A percentile compares a stretch with the other conserved stretches of the same genome.
Conservation (phyloP, 2,329 filamentous ascomycete species). For the Talaromyces sp. region DNA sequence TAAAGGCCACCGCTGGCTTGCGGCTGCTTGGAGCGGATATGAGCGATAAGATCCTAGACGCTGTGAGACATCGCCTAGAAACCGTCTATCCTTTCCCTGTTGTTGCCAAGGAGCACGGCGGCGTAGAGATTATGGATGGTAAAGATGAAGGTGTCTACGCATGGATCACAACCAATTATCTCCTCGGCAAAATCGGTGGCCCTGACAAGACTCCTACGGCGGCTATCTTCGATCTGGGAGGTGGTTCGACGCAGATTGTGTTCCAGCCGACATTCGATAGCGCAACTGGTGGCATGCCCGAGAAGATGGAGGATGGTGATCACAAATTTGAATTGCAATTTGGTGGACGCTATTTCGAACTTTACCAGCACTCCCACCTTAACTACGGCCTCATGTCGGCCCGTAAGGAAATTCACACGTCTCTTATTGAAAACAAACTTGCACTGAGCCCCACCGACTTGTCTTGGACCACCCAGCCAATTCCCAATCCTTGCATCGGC, state of each 20-base stretch:
- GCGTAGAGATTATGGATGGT: conserved; percentile 96
- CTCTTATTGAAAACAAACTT: conserved; percentile 68
- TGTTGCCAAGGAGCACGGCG: conserved; percentile 75
- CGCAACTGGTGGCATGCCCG: conserved; percentile 72
- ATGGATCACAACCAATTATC: conserved; percentile 99
- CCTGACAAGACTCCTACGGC: conserved; percentile 87
- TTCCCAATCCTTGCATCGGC: conserved; percentile 81
- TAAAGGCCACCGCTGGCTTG: conserved; percentile 94
- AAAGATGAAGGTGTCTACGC: conserved; percentile 96
- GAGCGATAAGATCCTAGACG: conserved; percentile 76
- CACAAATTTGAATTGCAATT: conserved; percentile 94
- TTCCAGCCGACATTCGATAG: conserved; percentile 92
- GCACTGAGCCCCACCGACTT: conserved; percentile 56
- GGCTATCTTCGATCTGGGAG: conserved; percentile 91
- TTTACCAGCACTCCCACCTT: conserved; percentile 98
- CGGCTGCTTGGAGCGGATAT: conserved; percentile 78
- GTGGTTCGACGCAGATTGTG: conserved; percentile 96
- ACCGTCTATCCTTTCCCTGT: conserved; percentile 91
- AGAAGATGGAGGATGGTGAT: conserved; percentile 79
- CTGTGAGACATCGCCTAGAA: conserved; percentile 80
- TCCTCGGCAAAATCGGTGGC: conserved; percentile 93
- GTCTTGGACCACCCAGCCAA: conserved; percentile 65
- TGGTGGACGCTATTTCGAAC: conserved; percentile 80
- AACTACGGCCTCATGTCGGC: conserved; percentile 96
- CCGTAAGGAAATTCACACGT: conserved; percentile 76